Evolutionary conservation across 2,329 filamentous ascomycete genomes (phyloP).

Genomic region (Endoconidiophora polonica): DNA sequence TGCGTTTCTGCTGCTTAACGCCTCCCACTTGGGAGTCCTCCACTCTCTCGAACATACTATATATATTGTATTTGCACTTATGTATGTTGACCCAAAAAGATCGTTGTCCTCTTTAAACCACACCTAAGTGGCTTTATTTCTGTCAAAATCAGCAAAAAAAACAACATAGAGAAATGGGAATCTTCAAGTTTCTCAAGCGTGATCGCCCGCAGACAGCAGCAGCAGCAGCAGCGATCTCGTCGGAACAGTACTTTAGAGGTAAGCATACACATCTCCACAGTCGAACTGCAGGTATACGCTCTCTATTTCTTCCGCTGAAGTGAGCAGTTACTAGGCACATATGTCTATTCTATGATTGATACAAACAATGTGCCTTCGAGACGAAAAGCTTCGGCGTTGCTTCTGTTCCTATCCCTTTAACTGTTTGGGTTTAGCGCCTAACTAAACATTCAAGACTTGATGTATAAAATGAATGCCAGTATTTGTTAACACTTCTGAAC

Average conservation of each 20-base stretch:
- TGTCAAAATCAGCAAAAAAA: not conserved
- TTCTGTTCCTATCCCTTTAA: not conserved
- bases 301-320: no score
- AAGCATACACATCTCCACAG: not conserved
- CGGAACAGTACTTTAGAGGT: conserved; percentile 13
- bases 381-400: not conserved
- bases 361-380: not conserved
- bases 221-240: conserved; percentile 11
- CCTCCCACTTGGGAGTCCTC: not conserved
- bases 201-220: conserved; percentile 9
- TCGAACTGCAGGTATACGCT: no score
- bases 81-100: no score
- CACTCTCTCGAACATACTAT: not conserved
- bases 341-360: no score
- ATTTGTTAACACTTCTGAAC: not conserved
- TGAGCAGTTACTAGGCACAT: no score
- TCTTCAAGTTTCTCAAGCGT: conserved; percentile 12
- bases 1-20: not conserved
- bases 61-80: not conserved
- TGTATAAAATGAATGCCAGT: not conserved
- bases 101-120: not conserved
- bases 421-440: not conserved
- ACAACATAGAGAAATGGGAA: conserved; percentile 2
- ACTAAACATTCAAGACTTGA: not conserved
- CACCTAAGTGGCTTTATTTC: not conserved